Evolutionary conservation across 805 yeast genomes (phyloP).

Genomic region (Torulaspora delbrueckii): DNA sequence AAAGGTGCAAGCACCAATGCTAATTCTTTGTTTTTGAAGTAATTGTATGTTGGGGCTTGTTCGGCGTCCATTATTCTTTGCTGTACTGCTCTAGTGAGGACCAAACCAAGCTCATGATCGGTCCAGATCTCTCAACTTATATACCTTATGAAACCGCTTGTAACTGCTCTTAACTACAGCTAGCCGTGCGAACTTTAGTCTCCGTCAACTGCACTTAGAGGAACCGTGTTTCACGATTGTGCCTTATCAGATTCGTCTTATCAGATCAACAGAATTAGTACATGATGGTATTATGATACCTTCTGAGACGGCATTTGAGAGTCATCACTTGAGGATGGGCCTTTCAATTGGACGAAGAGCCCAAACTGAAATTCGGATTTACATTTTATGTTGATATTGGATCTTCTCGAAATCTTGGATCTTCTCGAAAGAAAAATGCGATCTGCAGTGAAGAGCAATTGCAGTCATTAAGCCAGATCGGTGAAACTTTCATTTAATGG

Average conservation of each 20-base stretch:
- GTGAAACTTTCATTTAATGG: no score
- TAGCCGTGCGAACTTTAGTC: constrained; percentile 1
- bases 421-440: no score
- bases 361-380: no score
- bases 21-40: constrained; percentile 42
- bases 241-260: background rate
- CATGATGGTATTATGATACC: no score
- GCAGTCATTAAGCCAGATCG: no score
- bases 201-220: constrained; percentile 16
- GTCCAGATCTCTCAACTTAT: background rate
- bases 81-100: background rate
- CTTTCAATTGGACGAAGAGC: no score
- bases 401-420: no score
- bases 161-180: constrained; percentile 1
- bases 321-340: background rate
- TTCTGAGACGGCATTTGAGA: background rate
- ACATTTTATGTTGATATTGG: no score
- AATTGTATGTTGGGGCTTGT: constrained; percentile 42
- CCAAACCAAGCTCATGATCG: background rate
- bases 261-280: background rate
- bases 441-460: no score
- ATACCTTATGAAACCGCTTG: constrained; percentile 5
- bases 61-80: background rate
- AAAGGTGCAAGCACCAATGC: constrained; percentile 88
- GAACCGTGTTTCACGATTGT: background rate